Base-by-base conservation (phyloP, 1,284 basidiomycete species). In the Pseudomicrostroma phylloplanum region DNA sequence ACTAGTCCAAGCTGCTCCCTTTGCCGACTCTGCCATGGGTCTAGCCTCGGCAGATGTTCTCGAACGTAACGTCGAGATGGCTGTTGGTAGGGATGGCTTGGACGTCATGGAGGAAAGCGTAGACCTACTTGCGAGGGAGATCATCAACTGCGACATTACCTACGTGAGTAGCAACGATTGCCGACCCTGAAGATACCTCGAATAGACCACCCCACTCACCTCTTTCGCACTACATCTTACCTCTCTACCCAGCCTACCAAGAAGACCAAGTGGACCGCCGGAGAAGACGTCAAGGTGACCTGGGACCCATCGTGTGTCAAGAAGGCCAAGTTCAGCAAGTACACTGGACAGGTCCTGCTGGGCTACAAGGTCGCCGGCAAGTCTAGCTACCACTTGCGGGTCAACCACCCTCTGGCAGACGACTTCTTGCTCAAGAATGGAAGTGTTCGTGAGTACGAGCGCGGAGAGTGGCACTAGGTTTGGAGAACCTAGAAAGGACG, bases 341-440 rank as follows among this genome's bases (percentile, higher is more conserved):
- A 23, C 26, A 26, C 25, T 19, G 64, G 65, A 23, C 51, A 25
- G 21, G 60, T 71, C 53, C 60, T 56, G 30, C 67, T 71, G 39
- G 70, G 70, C 19, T 63, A 66, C 59, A 26, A 59, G 13, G 56
- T 57, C n/a, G 49, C 23, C 0, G 55, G 59, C 55, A 17, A 12
- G 17, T 15, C 23, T 2, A 15, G 21, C 51, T 21, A 17, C 21
- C 19, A 54, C 51, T 25, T 54, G 17, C 15, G 26, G 2, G 56
- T 59, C 19, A 57, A 66, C 12, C 40, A 61, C 36, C 68, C 68
- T 21, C 58, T 71, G 12, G 70, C 68, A 2, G 30, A 65, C 17
- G 58, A 61, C 43, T 68, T 71, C 57, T 30, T 36, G n/a, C 55
- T 70, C 30, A 53, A 42, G 17, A 40, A 19, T 19, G 68, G 66